Evolutionary conservation across 805 yeast species (phyloP).

Genomic region (Nakazawaea wyomingensis): DNA sequence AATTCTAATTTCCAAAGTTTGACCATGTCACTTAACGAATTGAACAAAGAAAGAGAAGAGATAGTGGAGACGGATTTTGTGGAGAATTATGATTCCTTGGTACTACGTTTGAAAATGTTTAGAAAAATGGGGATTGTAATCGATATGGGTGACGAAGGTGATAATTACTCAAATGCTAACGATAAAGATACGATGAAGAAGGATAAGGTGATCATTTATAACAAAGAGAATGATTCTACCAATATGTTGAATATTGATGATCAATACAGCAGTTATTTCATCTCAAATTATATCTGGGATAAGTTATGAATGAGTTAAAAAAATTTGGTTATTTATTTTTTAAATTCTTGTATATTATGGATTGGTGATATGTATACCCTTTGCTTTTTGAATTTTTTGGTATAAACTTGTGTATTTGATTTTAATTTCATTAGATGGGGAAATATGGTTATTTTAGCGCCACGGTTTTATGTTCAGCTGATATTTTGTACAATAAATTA

Average conservation of each 20-base stretch:
- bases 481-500: too few relatives aligned
- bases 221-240: slow-evolving; percentile 39
- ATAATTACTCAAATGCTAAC: too few relatives aligned
- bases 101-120: slow-evolving; percentile 53
- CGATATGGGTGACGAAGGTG: slow-evolving; percentile 1
- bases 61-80: slow-evolving; percentile 28
- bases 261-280: slow-evolving; percentile 60
- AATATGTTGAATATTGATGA: slow-evolving; percentile 46
- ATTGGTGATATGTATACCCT: too few relatives aligned
- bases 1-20: slow-evolving; percentile 33
- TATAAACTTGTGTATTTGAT: too few relatives aligned
- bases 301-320: slow-evolving; percentile 29
- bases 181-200: slow-evolving; percentile 14
- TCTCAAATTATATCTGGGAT: slow-evolving; percentile 79
- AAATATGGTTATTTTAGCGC: background rate
- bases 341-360: too few relatives aligned
- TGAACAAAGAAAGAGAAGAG: slow-evolving; percentile 25
- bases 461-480: too few relatives aligned
- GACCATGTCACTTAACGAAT: slow-evolving; percentile 28
- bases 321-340: background rate
- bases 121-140: slow-evolving; percentile 48
- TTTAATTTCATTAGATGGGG: too few relatives aligned
- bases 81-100: slow-evolving; percentile 37
- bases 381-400: too few relatives aligned
- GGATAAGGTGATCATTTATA: slow-evolving; percentile 43